Evolutionary conservation across 2,329 filamentous ascomycete species (phyloP), one percentile per base, ranked within the genome.

Genomic region (Ophiostoma sp.): DNA sequence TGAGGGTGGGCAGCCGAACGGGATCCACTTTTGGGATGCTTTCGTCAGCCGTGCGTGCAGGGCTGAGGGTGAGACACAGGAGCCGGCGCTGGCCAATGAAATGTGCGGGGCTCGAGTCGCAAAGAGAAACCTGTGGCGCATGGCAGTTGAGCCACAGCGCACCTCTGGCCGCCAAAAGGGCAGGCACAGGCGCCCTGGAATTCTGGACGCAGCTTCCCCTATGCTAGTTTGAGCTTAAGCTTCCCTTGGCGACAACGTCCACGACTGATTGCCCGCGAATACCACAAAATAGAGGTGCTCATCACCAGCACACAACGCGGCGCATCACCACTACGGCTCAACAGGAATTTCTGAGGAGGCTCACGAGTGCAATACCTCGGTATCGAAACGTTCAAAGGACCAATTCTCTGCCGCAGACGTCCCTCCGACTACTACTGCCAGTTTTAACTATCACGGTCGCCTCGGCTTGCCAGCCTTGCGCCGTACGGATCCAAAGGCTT

Each of bases 21-120:
- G 61, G 50, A 45, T 19, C 72, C 72, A 64, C 69, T 52, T 57
- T 42, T 55, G n/a, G n/a, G 9, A 28, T 28, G 68, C 69, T 68
- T 71, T 66, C 69, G 80, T 73, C 72, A 75, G 72, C 74, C 74
- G 69, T 73, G 74, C 64, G 31, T 50, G 64, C 72, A 73, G 69
- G 74, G 74, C 74, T 75, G 74, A 72, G 61, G 61, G n/a, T 66
- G 33, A 42, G 61, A 66, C 36, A 22, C 59, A 39, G 28, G 52
- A 19, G 52, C 17, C 31, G 12, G 25, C 22, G 28, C 57, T 55
- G 50, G 52, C 71, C 71, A 72, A 72, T 72, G 31, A 50, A 12
- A 9, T 69, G 70, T 66, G 31, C 12, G n/a, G 70, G 17, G 28
- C 33, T 52, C 52, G 69, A 70, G 52, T 45, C 36, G 15, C n/a